Evolutionary conservation across 345 rosid species (phyloP).

Genomic region (Eucalyptus urophylla): DNA sequence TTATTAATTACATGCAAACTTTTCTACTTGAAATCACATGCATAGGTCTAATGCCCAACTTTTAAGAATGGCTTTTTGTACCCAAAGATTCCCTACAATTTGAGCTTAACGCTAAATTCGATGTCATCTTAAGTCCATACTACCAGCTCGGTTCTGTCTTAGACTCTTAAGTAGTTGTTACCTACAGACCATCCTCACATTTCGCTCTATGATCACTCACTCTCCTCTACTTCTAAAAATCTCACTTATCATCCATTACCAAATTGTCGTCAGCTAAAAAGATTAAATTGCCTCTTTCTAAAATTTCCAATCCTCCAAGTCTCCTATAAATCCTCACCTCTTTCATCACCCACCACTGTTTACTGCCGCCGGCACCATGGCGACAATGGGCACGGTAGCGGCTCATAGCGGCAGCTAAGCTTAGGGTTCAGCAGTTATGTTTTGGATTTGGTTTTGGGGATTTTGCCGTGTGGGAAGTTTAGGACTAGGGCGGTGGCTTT

Average conservation of each 20-base stretch:
- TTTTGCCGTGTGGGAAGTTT: neutral
- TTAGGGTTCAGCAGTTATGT: neutral
- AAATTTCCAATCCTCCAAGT: neutral
- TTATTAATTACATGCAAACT: neutral
- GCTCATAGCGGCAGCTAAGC: neutral
- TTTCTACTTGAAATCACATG: neutral
- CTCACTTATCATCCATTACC: neutral
- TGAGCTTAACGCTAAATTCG: neutral
- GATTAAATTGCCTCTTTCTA: neutral
- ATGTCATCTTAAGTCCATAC: neutral
- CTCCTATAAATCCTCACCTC: neutral
- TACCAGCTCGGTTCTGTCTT: neutral
- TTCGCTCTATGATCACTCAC: neutral
- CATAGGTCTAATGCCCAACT: neutral
- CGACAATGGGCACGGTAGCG: neutral
- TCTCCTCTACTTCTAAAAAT: neutral
- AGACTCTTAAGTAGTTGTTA: neutral
- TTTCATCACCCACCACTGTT: neutral
- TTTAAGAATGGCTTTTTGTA: neutral
- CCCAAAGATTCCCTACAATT: neutral
- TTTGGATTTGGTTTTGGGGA: neutral
- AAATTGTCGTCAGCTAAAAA: neutral
- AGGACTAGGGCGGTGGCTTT: neutral
- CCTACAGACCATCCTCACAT: neutral
- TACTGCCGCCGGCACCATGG: neutral